A percentile compares a stretch with the other conserved stretches of the same genome.
phyloP scores from a whole-genome alignment of 202 grass and related monocot genomes.

The Zoysia matrella region DNA sequence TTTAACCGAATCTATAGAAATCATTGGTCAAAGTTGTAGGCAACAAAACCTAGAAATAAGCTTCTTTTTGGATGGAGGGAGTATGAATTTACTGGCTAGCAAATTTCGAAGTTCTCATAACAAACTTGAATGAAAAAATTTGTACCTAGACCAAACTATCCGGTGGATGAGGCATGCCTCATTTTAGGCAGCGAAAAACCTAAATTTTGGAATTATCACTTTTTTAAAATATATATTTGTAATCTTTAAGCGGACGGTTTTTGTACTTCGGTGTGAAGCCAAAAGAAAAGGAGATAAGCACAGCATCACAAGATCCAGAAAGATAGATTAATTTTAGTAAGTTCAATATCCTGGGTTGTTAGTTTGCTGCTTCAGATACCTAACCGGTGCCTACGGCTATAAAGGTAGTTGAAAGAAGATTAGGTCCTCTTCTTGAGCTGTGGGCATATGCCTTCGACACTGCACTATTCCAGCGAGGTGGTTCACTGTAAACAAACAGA shows the following conservation, averaged over 20 bases:
- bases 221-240: conserved; percentile 4
- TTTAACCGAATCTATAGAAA: too few relatives aligned
- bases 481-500: not conserved
- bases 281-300: not conserved
- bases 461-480: not conserved
- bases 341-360: not conserved
- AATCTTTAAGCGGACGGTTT: not conserved
- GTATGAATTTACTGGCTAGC: not conserved
- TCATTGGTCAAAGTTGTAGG: too few relatives aligned
- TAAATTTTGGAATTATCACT: conserved; percentile 5
- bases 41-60: too few relatives aligned
- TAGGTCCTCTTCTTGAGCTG: not conserved
- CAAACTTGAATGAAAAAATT: not conserved
- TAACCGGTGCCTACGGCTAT: not conserved
- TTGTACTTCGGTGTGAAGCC: not conserved
- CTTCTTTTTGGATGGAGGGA: too few relatives aligned
- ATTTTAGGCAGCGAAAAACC: conserved; percentile 5
- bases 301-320: not conserved
- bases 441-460: not conserved
- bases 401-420: not conserved
- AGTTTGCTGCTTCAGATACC: not conserved
- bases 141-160: not conserved
- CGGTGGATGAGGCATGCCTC: not conserved
- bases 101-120: not conserved
- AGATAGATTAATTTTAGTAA: not conserved